Base-by-base conservation (phyloP, 2,329 filamentous ascomycete species). In the Pseudodiploospora longispora region DNA sequence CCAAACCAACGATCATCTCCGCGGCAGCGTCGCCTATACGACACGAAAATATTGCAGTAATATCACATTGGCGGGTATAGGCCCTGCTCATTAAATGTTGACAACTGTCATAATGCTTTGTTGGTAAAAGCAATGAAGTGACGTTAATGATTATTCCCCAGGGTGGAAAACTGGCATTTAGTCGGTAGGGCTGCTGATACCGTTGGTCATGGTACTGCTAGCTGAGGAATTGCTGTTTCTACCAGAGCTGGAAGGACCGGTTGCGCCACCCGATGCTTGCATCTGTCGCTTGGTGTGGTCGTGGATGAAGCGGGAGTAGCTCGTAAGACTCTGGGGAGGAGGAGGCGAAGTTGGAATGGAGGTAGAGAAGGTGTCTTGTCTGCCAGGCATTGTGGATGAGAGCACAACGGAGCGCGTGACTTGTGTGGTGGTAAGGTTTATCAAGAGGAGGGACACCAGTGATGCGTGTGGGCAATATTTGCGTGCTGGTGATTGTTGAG, bases 201-300 rank as follows among this genome's bases (percentile, higher is more conserved):
- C 64, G 37, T 66, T 65, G 40, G 56, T 54, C 47, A 54, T 53
- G 31, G 47, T 33, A n/a, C 32, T 47, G 35, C 50, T 52, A 10
- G 48, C 40, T 1, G 43, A 43, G 2, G 43, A 43, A 39, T 30
- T 47, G 35, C 41, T 51, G 5, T 30, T 49, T 10, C 49, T 52
- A 34, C 43, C 43, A 4, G 53, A 52, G 31, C 49, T 49, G 8
- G 54, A 38, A 28, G 54, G 44, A 2, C 30, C 41, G 2, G 52
- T 46, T 30, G 47, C 49, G 28, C 57, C 54, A 1, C 72, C 68
- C 8, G 70, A 68, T 4, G 69, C 67, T 49, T 83, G 77, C 76
- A 84, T 81, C 59, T 82, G 80, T 44, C 72, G 68, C 67, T 79
- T 80, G 49, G 80, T 83, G 64, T 83, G 78, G 43, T 75, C 70